Evolutionary conservation across 2,329 filamentous ascomycete species (phyloP).

Genomic region (Neurospora sp.): DNA sequence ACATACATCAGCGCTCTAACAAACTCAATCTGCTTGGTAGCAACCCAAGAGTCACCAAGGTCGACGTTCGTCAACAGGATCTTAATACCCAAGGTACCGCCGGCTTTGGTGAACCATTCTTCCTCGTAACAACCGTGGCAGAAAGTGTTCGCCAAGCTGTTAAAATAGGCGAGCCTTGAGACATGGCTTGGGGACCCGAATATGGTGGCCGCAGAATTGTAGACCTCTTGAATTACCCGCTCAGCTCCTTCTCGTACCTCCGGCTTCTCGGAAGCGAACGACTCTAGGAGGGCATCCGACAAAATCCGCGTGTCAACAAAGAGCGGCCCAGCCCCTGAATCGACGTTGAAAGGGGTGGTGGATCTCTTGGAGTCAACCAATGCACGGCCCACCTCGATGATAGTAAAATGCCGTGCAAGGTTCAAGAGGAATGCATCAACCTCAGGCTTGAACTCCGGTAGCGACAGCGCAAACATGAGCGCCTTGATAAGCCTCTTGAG

Average conservation of each 20-base stretch:
- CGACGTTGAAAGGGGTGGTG: constrained; percentile 71
- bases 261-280: constrained; percentile 72
- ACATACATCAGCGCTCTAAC: constrained; percentile 90
- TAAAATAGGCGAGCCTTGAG: constrained; percentile 73
- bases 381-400: constrained; percentile 82
- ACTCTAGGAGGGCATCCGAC: constrained; percentile 83
- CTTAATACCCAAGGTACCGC: constrained; percentile 82
- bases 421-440: constrained; percentile 68
- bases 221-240: constrained; percentile 65
- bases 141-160: constrained; percentile 70
- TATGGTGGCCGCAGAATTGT: constrained; percentile 65
- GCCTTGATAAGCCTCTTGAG: constrained; percentile 85
- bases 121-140: constrained; percentile 95
- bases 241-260: constrained; percentile 77
- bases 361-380: constrained; percentile 70
- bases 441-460: constrained; percentile 69
- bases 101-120: constrained; percentile 97
- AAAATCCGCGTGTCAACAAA: constrained; percentile 80
- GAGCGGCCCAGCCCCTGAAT: constrained; percentile 76
- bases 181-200: constrained; percentile 66
- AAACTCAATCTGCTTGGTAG: constrained; percentile 75
- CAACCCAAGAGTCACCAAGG: constrained; percentile 75
- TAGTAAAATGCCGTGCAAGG: constrained; percentile 79
- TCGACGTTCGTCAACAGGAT: constrained; percentile 77
- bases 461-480: constrained; percentile 71